Evolutionary conservation across 768 basidiomycete genomes (phyloP), one percentile per base, ranked within the genome.

Genomic region (Suillus paluster): DNA sequence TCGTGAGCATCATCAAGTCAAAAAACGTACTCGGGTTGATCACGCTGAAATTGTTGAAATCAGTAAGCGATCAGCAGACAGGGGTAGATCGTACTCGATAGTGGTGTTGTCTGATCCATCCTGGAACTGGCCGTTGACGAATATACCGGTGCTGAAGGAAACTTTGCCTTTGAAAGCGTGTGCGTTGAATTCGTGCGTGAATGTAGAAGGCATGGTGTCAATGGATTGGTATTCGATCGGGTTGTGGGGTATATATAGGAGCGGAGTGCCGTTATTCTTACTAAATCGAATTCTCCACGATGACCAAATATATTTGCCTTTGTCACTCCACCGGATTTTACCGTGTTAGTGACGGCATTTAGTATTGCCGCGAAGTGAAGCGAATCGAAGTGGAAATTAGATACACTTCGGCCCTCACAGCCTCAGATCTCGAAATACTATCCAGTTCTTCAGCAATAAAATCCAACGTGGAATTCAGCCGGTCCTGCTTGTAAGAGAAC

Each of bases 111-210:
- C 77, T 21, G 80, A 78, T 21, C 87, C 85, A 39, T 86, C 84
- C 15, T 84, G 76, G 68, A 84, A 94, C 73, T 91, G 70, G 65
- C 87, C 87, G 68, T 84, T 80, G 71, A 94, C 91, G 79, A 87
- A 93, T 59, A 92, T 68, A 34, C 91, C 89, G 4, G 90, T 89
- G 67, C 79, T 77, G 63, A 91, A 77, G 7, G 78, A 78, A 21
- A 80, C 78, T 53, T 78, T 77, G n/a, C 86, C 87, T 73, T 85
- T 89, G 84, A 75, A 90, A 63, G 76, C 64, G 45, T 77, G 77
- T 9, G 82, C 83, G 52, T 87, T 73, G 65, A 88, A 89, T 19
- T 78, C 73, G 76, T 88, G 74, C 10, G 71, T 67, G 75, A 81
- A 85, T 23, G 73, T 73, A 44, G 71, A 56, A 9, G 82, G 75